Evolutionary conservation across 345 rosid species (phyloP).

Genomic region (Salix viminalis): DNA sequence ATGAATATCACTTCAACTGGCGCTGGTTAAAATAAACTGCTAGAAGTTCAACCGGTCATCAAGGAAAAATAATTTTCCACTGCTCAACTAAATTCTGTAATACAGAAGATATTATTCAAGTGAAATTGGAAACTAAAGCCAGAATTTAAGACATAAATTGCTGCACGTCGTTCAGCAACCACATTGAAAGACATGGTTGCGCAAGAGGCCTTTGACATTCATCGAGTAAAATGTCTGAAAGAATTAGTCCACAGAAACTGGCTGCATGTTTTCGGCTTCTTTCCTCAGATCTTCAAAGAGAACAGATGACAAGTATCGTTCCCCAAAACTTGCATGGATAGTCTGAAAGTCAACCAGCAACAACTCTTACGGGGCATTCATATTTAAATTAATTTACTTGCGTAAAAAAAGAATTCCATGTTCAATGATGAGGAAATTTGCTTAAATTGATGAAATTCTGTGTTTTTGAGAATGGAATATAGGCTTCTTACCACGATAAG

Average conservation of each 20-base stretch:
- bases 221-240: background rate
- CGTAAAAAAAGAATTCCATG: background rate
- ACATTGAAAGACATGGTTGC: background rate
- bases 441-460: background rate
- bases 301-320: conserved; percentile 78
- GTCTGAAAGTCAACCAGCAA: conserved; percentile 42
- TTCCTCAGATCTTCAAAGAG: conserved; percentile 80
- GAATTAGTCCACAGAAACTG: conserved; percentile 73
- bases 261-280: conserved; percentile 89
- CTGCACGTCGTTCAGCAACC: background rate
- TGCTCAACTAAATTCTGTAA: background rate
- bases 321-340: conserved; percentile 92
- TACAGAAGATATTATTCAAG: background rate
- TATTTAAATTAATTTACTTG: background rate
- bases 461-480: background rate
- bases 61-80: background rate
- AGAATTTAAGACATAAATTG: background rate
- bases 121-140: background rate
- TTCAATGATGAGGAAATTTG: background rate
- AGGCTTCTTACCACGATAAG: conserved; percentile 73
- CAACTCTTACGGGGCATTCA: background rate
- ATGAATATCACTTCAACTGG: background rate
- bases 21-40: background rate
- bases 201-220: background rate
- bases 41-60: background rate